phyloP scores from a whole-genome alignment of 2,329 filamentous ascomycete genomes.

The Diaporthe caulivora region DNA sequence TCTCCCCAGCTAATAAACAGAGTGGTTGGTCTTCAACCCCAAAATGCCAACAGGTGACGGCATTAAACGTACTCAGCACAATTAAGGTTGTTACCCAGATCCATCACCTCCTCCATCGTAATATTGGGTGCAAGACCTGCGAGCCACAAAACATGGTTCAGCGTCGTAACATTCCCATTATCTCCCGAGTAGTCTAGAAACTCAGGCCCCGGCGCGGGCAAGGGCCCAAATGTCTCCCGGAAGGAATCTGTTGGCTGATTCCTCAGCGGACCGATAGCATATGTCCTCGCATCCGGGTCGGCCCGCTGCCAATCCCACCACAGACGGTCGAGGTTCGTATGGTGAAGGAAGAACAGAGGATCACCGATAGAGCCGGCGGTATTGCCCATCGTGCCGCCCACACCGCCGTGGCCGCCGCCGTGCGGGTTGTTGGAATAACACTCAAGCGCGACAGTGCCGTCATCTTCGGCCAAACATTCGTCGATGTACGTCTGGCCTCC shows the following conservation, averaged over 20 bases:
- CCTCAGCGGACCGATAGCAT: background rate
- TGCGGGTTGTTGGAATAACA: conserved; percentile 43
- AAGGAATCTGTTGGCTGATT: background rate
- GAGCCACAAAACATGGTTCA: conserved; percentile 28
- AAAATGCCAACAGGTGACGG: background rate
- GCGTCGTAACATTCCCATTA: conserved; percentile 26
- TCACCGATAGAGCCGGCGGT: conserved; percentile 51
- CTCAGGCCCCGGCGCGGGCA: background rate
- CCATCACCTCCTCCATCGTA: conserved; percentile 30
- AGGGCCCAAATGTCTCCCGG: background rate
- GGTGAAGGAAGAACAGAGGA: conserved; percentile 49
- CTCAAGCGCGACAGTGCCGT: conserved; percentile 36
- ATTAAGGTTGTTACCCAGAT: conserved; percentile 9
- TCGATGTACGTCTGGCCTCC: conserved; percentile 4
- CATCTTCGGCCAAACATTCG: background rate
- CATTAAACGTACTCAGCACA: conserved; percentile 25
- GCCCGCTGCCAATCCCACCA: conserved; percentile 48
- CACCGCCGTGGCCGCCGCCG: conserved; percentile 42
- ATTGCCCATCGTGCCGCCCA: conserved; percentile 42
- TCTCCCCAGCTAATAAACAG: no score
- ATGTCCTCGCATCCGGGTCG: conserved; percentile 27
- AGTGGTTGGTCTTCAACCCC: background rate
- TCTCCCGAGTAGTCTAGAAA: conserved; percentile 29
- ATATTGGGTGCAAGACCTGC: conserved; percentile 9
- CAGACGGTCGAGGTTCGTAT: conserved; percentile 45